A percentile compares a stretch with the other conserved stretches of the same genome.
Evolutionary conservation across 179 eudicot genomes (phyloP).

Genomic region (Sideroxylon spinosum): DNA sequence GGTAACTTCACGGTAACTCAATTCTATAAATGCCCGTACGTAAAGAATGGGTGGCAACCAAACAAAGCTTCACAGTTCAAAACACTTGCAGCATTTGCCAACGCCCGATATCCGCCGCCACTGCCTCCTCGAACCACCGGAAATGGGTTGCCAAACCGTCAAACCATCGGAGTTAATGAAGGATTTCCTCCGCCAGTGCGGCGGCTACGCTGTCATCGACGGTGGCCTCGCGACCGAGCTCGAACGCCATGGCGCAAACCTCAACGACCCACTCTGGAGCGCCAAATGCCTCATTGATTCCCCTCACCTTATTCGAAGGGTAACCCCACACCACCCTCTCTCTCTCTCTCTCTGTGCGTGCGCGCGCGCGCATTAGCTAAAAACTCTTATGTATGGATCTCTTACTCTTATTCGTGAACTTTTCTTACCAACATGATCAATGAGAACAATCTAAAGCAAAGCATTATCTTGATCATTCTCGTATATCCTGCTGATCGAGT

Average conservation of each 20-base stretch:
- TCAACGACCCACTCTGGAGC: conserved; percentile 95
- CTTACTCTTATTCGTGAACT: too few species aligned
- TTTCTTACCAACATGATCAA: too few species aligned
- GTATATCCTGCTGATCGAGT: too few species aligned
- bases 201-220: conserved; percentile 76
- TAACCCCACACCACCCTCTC: conserved; percentile 11
- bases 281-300: conserved; percentile 80
- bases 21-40: not conserved
- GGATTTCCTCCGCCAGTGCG: conserved; percentile 51
- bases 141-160: conserved; percentile 10
- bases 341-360: not conserved
- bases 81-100: not conserved
- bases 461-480: too few species aligned
- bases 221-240: conserved; percentile 96
- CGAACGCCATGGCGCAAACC: conserved; percentile 82
- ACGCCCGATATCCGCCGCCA: not conserved
- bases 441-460: too few species aligned
- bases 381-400: not conserved
- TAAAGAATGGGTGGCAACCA: not conserved
- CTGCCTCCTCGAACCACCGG: not conserved
- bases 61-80: not conserved
- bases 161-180: conserved; percentile 25
- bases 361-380: too few species aligned
- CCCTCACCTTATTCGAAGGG: conserved; percentile 63
- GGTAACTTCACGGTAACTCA: not conserved